Evolutionary conservation across 345 rosid species (phyloP).

Genomic region (Eutrema japonicum): DNA sequence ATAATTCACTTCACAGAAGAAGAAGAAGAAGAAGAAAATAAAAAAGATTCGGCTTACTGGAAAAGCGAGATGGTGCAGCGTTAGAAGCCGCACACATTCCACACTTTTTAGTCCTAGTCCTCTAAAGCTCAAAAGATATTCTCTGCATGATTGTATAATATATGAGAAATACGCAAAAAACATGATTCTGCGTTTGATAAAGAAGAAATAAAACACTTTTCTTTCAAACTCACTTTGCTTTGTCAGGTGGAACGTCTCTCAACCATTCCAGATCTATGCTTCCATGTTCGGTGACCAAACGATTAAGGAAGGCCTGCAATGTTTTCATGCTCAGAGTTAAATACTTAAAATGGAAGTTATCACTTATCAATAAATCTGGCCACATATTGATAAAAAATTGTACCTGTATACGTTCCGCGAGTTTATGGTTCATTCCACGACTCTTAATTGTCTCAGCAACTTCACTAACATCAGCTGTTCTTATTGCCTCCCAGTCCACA

Average conservation of each 20-base stretch:
- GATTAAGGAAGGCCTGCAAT: slow-evolving; percentile 81
- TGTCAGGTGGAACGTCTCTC: slow-evolving; percentile 89
- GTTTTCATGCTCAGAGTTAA: slow-evolving; percentile 34
- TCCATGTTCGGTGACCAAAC: slow-evolving; percentile 73
- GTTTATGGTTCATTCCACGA: slow-evolving; percentile 90
- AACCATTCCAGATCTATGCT: slow-evolving; percentile 93
- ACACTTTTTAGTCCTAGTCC: slow-evolving; percentile 97
- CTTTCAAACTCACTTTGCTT: slow-evolving; percentile 75
- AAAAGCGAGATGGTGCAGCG: slow-evolving; percentile 96
- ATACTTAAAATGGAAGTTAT: not conserved
- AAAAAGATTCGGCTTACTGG: slow-evolving; percentile 62
- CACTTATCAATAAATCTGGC: not conserved
- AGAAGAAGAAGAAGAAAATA: not conserved
- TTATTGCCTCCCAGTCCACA: slow-evolving; percentile 88
- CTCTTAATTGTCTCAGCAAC: slow-evolving; percentile 78
- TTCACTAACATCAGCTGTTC: slow-evolving; percentile 60
- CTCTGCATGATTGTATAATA: slow-evolving; percentile 51
- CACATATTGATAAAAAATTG: not conserved
- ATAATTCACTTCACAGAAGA: slow-evolving; percentile 15
- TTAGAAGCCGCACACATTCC: slow-evolving; percentile 95
- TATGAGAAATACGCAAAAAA: slow-evolving; percentile 35
- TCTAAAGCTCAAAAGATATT: slow-evolving; percentile 76
- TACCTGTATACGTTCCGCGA: slow-evolving; percentile 92
- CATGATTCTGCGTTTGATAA: too few species aligned
- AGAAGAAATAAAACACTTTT: not conserved